Conservation (phyloP, 805 yeast genomes). For the Candida methanosorbosa region DNA sequence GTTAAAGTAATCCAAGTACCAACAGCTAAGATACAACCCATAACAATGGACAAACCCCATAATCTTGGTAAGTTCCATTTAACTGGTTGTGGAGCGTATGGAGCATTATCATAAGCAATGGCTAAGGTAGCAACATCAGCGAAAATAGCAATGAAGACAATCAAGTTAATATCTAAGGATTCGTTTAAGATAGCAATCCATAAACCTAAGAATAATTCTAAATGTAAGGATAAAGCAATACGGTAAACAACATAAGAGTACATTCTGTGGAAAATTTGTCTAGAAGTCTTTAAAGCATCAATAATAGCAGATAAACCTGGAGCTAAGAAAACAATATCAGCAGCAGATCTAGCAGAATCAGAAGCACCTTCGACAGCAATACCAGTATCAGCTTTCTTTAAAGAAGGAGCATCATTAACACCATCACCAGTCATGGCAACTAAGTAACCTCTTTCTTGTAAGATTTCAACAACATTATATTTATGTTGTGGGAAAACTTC, state of each 20-base stretch:
- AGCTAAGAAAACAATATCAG: conserved; percentile 91
- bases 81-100: conserved; percentile 86
- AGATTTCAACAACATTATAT: conserved; percentile 90
- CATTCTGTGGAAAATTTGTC: conserved; percentile 99
- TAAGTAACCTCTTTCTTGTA: conserved; percentile 92
- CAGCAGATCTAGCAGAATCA: conserved; percentile 95
- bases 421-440: conserved; percentile 99
- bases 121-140: conserved; percentile 97
- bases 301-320: conserved; percentile 94
- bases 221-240: conserved; percentile 90
- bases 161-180: conserved; percentile 80
- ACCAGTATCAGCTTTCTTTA: conserved; percentile 94
- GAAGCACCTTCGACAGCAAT: conserved; percentile 98
- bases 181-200: conserved; percentile 93
- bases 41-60: conserved; percentile 91
- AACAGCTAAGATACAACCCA: conserved; percentile 79
- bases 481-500: conserved; percentile 98
- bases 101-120: conserved; percentile 96
- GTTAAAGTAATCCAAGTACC: conserved; percentile 95
- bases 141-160: conserved; percentile 94
- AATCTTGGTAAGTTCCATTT: conserved; percentile 96
- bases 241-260: conserved; percentile 97
- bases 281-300: conserved; percentile 89
- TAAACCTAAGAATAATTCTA: conserved; percentile 90
- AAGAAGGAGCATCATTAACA: conserved; percentile 96